phyloP scores from a whole-genome alignment of 1,284 basidiomycete species.

The Xerocomus tenax region DNA sequence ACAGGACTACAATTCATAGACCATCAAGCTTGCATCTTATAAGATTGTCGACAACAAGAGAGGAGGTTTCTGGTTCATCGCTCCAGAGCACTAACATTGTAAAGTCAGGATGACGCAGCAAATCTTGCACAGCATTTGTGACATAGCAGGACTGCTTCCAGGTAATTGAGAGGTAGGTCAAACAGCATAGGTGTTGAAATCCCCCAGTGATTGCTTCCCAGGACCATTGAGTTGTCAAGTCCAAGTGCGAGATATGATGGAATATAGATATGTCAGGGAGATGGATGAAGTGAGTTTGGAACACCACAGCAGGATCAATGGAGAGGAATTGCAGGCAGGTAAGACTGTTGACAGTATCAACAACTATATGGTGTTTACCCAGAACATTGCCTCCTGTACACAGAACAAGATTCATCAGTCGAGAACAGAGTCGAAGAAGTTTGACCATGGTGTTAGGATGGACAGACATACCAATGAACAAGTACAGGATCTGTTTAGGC shows the following conservation, averaged over 20 bases:
- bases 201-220: background rate
- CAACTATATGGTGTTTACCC: background rate
- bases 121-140: too few relatives aligned
- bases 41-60: too few relatives aligned
- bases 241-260: background rate
- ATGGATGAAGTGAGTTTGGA: background rate
- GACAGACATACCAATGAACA: background rate
- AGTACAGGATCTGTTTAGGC: background rate
- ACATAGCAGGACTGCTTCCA: too few relatives aligned
- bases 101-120: too few relatives aligned
- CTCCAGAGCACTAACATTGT: too few relatives aligned
- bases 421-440: background rate
- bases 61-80: too few relatives aligned
- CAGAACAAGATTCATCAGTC: background rate
- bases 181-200: background rate
- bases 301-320: background rate
- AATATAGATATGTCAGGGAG: background rate
- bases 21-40: background rate
- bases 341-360: background rate
- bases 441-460: background rate
- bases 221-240: background rate
- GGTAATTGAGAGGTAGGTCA: too few relatives aligned
- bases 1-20: background rate
- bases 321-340: background rate
- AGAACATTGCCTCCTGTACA: background rate